Evolutionary conservation across 345 rosid genomes (phyloP).

Genomic region (Anastatica hierochuntica): DNA sequence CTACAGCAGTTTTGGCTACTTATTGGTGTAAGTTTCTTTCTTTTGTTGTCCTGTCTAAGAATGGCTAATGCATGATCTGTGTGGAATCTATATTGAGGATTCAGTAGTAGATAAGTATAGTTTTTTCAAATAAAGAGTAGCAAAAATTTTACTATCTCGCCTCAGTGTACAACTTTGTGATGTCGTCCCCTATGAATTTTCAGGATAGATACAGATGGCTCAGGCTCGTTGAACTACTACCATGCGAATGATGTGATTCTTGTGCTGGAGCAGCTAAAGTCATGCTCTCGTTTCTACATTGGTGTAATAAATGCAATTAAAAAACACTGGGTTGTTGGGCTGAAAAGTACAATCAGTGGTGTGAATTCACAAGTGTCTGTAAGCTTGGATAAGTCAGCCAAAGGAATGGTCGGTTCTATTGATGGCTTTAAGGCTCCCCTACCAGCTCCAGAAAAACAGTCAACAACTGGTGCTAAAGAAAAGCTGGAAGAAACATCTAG

Average conservation of each 20-base stretch:
- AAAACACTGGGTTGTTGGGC: conserved; percentile 47
- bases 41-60: conserved; percentile 4
- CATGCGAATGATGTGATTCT: conserved; percentile 45
- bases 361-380: conserved; percentile 29
- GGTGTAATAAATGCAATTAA: conserved; percentile 50
- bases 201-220: conserved; percentile 65
- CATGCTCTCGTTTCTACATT: conserved; percentile 41
- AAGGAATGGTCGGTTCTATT: conserved; percentile 26
- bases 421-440: conserved; percentile 22
- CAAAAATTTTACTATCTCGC: background rate
- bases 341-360: conserved; percentile 29
- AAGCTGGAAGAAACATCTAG: conserved; percentile 30
- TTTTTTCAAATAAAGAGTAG: background rate
- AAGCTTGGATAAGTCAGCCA: conserved; percentile 20
- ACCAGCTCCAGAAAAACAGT: conserved; percentile 10
- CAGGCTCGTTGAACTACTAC: conserved; percentile 50
- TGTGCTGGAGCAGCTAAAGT: conserved; percentile 55
- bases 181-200: conserved; percentile 24
- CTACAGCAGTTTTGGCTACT: conserved; percentile 73
- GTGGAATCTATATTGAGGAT: conserved; percentile 1
- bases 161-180: conserved; percentile 9
- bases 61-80: conserved; percentile 11
- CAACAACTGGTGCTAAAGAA: conserved; percentile 24
- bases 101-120: background rate
- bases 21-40: conserved; percentile 79